Percentiles rank a stretch among this genome's conserved stretches.
Conservation (phyloP, 805 yeast genomes). For the Candida easanensis region DNA sequence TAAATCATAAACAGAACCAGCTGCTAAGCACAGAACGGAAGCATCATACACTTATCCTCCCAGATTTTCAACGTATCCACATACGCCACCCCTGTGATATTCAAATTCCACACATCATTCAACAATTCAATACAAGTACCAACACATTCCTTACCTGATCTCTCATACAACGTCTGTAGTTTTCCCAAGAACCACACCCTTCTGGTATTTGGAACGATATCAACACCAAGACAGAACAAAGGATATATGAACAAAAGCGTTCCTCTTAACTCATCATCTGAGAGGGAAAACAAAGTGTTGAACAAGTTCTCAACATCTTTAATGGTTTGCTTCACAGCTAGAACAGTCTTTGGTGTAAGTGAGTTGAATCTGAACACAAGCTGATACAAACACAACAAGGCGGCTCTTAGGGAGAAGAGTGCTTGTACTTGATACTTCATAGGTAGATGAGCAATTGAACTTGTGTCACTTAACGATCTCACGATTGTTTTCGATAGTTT, state of each 20-base stretch:
- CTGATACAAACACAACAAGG: slow-evolving; percentile 13
- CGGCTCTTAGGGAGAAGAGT: slow-evolving; percentile 5
- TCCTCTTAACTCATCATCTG: slow-evolving; percentile 1
- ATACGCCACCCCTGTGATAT: slow-evolving; percentile 4
- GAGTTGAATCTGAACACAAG: slow-evolving; percentile 15
- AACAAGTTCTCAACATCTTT: slow-evolving; percentile 7
- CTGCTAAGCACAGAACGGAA: slow-evolving; percentile 7
- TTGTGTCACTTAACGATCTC: background rate
- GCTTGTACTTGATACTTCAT: slow-evolving; percentile 9
- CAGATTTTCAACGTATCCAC: slow-evolving; percentile 6
- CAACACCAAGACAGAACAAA: slow-evolving; percentile 8
- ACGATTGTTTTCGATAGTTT: slow-evolving; percentile 2
- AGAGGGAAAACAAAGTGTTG: background rate
- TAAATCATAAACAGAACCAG: background rate
- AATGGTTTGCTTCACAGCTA: slow-evolving; percentile 6
- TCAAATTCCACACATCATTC: slow-evolving; percentile 5
- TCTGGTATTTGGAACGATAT: slow-evolving; percentile 5
- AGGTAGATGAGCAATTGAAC: background rate
- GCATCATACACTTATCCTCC: slow-evolving; percentile 1
- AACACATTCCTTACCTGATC: slow-evolving; percentile 4
- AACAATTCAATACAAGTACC: slow-evolving; percentile 5
- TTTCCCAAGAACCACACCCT: slow-evolving; percentile 7
- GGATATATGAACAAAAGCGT: slow-evolving; percentile 7
- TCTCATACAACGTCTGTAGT: slow-evolving; percentile 3
- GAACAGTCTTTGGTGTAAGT: slow-evolving; percentile 16